Evolutionary conservation across 2,329 filamentous ascomycete genomes (phyloP).

Genomic region (Phaeosphaeriaceae sp.): DNA sequence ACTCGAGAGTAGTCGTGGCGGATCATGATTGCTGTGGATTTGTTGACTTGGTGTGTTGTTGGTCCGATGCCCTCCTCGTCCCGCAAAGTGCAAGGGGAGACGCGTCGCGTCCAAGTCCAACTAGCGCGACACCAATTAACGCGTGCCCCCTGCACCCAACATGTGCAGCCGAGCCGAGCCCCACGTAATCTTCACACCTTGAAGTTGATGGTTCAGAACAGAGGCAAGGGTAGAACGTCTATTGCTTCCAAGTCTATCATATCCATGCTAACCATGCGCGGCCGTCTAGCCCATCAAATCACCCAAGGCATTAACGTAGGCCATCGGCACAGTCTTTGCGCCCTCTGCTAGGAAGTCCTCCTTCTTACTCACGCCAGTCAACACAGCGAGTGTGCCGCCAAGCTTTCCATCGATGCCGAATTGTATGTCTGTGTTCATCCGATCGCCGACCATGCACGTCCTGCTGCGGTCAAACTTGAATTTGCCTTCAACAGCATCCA

Average conservation of each 20-base stretch:
- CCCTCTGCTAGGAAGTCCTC: conserved; percentile 78
- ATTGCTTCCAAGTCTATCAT: neutral
- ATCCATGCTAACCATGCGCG: neutral
- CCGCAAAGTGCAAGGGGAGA: neutral
- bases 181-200: neutral
- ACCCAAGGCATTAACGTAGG: conserved; percentile 83
- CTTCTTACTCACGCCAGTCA: conserved; percentile 88
- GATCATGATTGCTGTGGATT: conserved; percentile 35
- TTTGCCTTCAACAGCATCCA: conserved; percentile 97
- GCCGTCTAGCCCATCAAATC: conserved; percentile 65
- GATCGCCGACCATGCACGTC: conserved; percentile 95
- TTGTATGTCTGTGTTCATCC: conserved; percentile 92
- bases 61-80: neutral
- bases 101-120: neutral
- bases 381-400: conserved; percentile 87
- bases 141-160: neutral
- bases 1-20: conserved; percentile 52
- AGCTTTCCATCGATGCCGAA: conserved; percentile 92
- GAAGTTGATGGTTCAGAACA: too few relatives aligned
- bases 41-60: conserved; percentile 7
- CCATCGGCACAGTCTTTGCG: conserved; percentile 74
- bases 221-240: neutral
- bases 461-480: conserved; percentile 84
- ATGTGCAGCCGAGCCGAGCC: neutral
- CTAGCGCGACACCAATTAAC: neutral